Conservation (phyloP, 163 green algal species). For the Scenedesmus sp. region DNA sequence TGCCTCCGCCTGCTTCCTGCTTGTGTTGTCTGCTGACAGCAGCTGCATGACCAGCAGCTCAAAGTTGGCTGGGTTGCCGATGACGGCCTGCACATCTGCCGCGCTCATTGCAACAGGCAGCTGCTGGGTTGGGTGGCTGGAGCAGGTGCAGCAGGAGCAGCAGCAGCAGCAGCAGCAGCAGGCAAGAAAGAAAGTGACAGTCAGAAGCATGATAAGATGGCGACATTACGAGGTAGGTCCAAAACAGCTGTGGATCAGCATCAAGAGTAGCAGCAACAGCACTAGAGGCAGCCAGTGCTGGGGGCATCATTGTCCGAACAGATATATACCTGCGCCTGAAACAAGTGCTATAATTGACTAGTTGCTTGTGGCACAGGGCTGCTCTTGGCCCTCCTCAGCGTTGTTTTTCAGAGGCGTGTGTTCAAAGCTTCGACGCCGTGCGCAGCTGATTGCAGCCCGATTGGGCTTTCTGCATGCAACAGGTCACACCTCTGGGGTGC, state of each 20-base stretch:
- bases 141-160: neutral
- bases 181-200: neutral
- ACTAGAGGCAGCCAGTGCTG: neutral
- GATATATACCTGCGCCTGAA: neutral
- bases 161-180: neutral
- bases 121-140: neutral
- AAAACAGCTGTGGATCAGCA: neutral
- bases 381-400: neutral
- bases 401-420: neutral
- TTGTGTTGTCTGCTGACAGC: constrained; percentile 86
- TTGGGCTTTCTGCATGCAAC: neutral
- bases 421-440: neutral
- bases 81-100: constrained; percentile 32
- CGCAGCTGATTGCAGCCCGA: neutral
- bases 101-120: constrained; percentile 1
- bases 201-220: neutral
- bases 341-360: neutral
- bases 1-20: constrained; percentile 80
- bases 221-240: neutral
- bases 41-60: constrained; percentile 85
- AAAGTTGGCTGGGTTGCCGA: constrained; percentile 68
- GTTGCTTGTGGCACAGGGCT: neutral
- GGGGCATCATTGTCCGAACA: neutral
- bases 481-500: neutral
- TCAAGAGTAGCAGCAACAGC: neutral